phyloP scores from a whole-genome alignment of 768 basidiomycete species.

The Agrocybe pediades region DNA sequence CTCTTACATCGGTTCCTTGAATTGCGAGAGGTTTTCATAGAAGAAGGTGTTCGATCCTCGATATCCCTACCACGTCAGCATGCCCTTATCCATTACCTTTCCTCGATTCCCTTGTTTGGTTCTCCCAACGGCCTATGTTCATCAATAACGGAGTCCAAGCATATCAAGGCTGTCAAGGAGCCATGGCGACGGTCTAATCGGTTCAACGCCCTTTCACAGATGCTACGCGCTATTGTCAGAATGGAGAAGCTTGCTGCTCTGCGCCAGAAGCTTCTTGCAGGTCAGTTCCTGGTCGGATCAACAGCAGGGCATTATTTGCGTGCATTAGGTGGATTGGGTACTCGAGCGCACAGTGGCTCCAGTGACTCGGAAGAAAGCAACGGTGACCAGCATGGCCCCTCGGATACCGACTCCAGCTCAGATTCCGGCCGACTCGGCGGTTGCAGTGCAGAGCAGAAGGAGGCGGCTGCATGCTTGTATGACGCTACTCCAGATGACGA shows the following conservation, averaged over 20 bases:
- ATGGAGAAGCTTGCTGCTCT: conserved; percentile 28
- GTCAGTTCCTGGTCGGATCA: conserved; percentile 14
- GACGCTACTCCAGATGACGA: too few species aligned
- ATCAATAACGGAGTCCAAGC: conserved; percentile 36
- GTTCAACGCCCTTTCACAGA: conserved; percentile 29
- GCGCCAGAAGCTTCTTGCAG: not conserved
- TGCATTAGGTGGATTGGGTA: too few species aligned
- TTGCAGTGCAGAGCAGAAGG: too few species aligned
- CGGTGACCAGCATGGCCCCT: too few species aligned
- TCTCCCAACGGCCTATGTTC: conserved; percentile 36
- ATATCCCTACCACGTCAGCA: conserved; percentile 34
- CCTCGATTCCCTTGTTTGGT: conserved; percentile 26
- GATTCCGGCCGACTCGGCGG: too few species aligned
- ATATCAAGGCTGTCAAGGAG: conserved; percentile 36
- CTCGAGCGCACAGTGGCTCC: too few species aligned
- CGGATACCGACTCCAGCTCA: too few species aligned
- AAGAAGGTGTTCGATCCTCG: conserved; percentile 5
- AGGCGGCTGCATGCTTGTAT: too few species aligned
- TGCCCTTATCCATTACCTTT: conserved; percentile 28
- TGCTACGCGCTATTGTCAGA: conserved; percentile 27
- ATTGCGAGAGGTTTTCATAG: conserved; percentile 20
- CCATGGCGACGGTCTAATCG: conserved; percentile 30
- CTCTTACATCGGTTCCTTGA: conserved; percentile 21
- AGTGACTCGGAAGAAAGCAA: too few species aligned
- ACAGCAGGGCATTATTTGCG: too few species aligned